Percentiles rank a stretch among this genome's conserved stretches.
Conservation (phyloP, 441 rosid genomes). For the Dalechampia spathulata region DNA sequence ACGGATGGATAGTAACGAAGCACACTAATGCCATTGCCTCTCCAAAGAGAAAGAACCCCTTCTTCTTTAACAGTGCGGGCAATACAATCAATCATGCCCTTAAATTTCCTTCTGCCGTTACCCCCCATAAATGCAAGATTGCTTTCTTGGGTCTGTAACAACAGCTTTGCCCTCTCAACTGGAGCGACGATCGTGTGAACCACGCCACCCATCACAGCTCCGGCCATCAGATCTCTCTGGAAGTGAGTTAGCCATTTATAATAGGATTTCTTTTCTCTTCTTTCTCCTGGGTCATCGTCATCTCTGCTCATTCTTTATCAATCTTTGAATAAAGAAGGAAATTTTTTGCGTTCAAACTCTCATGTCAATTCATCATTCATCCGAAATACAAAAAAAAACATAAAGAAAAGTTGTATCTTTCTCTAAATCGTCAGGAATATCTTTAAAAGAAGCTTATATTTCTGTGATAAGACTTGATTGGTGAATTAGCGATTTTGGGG, state of each 20-base stretch:
- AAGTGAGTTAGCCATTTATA: constrained; percentile 41
- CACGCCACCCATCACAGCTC: constrained; percentile 87
- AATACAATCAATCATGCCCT: constrained; percentile 89
- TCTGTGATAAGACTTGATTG: too few species aligned
- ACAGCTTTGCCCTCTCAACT: constrained; percentile 79
- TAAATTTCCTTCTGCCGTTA: constrained; percentile 62
- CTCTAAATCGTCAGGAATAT: too few species aligned
- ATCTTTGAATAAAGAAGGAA: background rate
- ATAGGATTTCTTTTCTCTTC: constrained; percentile 13
- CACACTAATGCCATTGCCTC: constrained; percentile 94
- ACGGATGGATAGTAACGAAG: constrained; percentile 94
- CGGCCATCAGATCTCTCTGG: constrained; percentile 78
- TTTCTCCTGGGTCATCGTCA: constrained; percentile 39
- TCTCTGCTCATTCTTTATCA: constrained; percentile 32
- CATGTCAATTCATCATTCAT: too few species aligned
- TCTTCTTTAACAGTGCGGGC: constrained; percentile 74
- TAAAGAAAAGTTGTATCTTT: too few species aligned
- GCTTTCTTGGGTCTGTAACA: constrained; percentile 94
- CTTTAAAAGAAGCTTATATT: too few species aligned
- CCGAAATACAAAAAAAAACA: too few species aligned
- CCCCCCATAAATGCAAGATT: constrained; percentile 59
- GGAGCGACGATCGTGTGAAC: constrained; percentile 98
- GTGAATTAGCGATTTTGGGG: too few species aligned
- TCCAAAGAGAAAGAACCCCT: constrained; percentile 80
- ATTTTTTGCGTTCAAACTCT: too few species aligned